phyloP scores from a whole-genome alignment of 1,284 basidiomycete genomes.

The Apiotrichum domesticum region DNA sequence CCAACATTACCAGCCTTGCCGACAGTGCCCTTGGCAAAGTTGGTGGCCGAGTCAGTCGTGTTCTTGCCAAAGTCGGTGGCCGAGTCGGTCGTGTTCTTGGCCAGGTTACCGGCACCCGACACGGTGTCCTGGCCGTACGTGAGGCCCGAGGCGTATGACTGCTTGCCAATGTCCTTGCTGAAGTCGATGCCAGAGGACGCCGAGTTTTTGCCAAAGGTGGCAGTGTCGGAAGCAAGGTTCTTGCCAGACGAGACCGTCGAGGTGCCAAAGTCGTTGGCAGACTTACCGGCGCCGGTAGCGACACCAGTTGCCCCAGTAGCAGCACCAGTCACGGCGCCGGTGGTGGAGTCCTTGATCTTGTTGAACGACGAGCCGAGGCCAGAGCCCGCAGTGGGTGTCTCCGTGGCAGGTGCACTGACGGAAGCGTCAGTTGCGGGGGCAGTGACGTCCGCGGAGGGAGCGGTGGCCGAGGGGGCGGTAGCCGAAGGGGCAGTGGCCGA shows the following conservation, averaged over 20 bases:
- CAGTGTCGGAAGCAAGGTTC: not conserved
- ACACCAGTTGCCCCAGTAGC: not conserved
- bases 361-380: not conserved
- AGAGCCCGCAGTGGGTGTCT: not conserved
- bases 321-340: not conserved
- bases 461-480: too few species aligned
- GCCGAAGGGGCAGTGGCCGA: not conserved
- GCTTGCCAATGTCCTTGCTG: slow-evolving; percentile 3
- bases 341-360: not conserved
- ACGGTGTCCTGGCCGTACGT: slow-evolving; percentile 1
- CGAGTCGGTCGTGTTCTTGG: too few species aligned
- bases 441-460: not conserved
- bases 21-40: not conserved
- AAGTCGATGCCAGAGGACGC: not conserved
- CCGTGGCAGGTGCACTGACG: too few species aligned
- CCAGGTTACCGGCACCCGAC: not conserved
- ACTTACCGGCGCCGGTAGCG: not conserved
- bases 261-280: not conserved
- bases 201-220: slow-evolving; percentile 3
- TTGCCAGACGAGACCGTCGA: slow-evolving; percentile 1
- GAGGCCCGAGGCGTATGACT: not conserved
- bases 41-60: not conserved
- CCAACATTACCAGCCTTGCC: not conserved
- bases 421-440: not conserved
- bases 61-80: slow-evolving; percentile 3